A percentile compares a stretch with the other conserved stretches of the same genome.
Conservation (phyloP, 176 grass and related monocot species). For the Oryza coarctata region DNA sequence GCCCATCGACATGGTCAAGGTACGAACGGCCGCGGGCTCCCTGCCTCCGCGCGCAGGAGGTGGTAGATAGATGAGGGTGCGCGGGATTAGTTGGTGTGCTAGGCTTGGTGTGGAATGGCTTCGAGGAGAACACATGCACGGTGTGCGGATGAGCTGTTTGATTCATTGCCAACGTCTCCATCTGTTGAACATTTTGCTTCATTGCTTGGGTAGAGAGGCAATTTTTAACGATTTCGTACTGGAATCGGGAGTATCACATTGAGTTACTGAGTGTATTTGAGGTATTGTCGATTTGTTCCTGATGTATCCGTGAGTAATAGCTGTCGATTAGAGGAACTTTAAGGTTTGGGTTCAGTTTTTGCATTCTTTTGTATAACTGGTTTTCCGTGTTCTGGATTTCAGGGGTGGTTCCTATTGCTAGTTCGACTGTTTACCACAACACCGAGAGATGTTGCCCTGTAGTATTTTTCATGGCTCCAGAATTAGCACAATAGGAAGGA, state of each 20-base stretch:
- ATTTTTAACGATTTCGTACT: neutral
- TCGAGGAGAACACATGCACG: neutral
- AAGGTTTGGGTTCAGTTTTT: neutral
- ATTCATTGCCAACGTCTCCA: neutral
- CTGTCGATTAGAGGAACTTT: neutral
- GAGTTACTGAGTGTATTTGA: neutral
- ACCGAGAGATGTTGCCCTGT: neutral
- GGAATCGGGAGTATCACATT: neutral
- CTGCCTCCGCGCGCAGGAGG: no score
- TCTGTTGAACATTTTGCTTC: neutral
- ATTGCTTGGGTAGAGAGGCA: neutral
- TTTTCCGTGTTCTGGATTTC: neutral
- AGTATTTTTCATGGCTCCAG: neutral
- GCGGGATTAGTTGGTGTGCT: neutral
- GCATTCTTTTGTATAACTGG: neutral
- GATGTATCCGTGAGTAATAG: neutral
- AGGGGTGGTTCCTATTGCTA: neutral
- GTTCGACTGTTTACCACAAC: neutral
- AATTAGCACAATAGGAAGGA: neutral
- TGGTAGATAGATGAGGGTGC: no score
- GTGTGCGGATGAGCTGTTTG: neutral
- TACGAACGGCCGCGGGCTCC: neutral
- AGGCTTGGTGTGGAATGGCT: neutral
- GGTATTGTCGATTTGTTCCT: neutral
- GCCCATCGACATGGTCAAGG: conserved; percentile 91